Base-by-base conservation (phyloP, 352 stramenopile genomes). In the Peronospora destructor region DNA sequence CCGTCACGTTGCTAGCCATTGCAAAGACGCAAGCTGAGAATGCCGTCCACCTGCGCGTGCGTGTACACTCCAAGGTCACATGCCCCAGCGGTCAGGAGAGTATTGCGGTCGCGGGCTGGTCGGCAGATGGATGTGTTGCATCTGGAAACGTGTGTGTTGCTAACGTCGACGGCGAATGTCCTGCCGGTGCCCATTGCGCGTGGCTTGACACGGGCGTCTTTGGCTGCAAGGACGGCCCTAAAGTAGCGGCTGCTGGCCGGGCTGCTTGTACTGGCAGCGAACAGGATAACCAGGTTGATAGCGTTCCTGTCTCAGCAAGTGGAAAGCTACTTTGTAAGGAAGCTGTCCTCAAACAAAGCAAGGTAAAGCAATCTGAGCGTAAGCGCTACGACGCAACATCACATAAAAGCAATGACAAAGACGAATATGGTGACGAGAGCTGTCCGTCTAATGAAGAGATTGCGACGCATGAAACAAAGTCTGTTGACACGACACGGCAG, bases 311-410 rank as follows among this genome's bases (percentile, higher is more conserved):
- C 9, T 64, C 54, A 19, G 41, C 42, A 4, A 52, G 33, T 30
- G 63, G 67, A n/a, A 65, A 70, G 21, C 32, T 81, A 3, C 25
- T 71, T 9, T 84, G 80, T 42, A 70, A 81, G 23, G 75, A 84
- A 47, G 67, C 68, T 16, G 71, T 85, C 6, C 49, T 87, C 11
- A 66, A 71, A 40, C 68, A 78, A 41, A 67, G 49, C 38, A 62
- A 57, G 28, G 17, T 52, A 30, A 61, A 59, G 14, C 39, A 40
- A 42, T 28, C 42, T 3, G 41, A 61, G 14, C 39, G 19, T 11
- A 63, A 57, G 16, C 42, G 34, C 5, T 19, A 48, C n/a, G 50
- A 56, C 28, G 10, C 28, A 35, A 13, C 28, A 14, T 12, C 40
- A 30, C 30, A 28, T 34, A 34, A 49, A 42, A 25, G n/a, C 5